Base-by-base conservation (phyloP, 306 rosid genomes). In the Begonia loranthoides region DNA sequence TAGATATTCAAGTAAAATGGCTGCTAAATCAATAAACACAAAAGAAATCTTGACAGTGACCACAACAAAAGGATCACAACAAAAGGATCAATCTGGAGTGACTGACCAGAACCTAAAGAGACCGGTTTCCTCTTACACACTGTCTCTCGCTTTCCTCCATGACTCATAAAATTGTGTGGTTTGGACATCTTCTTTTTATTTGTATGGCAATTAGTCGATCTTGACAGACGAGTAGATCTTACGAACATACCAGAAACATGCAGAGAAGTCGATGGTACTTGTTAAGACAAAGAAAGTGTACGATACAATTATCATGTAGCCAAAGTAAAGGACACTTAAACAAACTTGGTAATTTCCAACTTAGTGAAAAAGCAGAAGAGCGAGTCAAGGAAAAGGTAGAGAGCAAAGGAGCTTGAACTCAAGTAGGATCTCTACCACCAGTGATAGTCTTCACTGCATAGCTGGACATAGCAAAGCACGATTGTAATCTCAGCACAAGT, bases 401-500 rank as follows among this genome's bases (percentile, higher is more conserved):
- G 63, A 19, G 96, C 94, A 13, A 94, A 87, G 52, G 96, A 83
- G 51, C 96, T 94, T 7, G 94, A 79, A 69, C 94, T 87, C 61
- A 87, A 63, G 52, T 87, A 87, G 2, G 94, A 83, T 51, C 94
- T 81, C 96, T 94, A 87, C 96, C 96, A 87, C 96, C 96, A 87
- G 14, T 24, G 71, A 71, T 87, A 87, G 66, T 87, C 94, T 70
- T 87, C 96, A 34, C 96, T 79, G 66, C 94, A 87, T n/a, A 87
- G 73, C 73, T 85, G 97, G 94, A 89, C 84, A 90, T 89, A 89
- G 81, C 97, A 89, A 45, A 89, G 84, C 49, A 89, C n/a, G 11
- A 84, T 61, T 15, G 97, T 81, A 59, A 89, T 84, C 87, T 89
- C 97, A 1, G 95, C 95, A 55, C 97, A 85, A 4, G 94, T 89